Base-by-base conservation (phyloP, 2,329 filamentous ascomycete species). In the Teratosphaeria gauchensis region DNA sequence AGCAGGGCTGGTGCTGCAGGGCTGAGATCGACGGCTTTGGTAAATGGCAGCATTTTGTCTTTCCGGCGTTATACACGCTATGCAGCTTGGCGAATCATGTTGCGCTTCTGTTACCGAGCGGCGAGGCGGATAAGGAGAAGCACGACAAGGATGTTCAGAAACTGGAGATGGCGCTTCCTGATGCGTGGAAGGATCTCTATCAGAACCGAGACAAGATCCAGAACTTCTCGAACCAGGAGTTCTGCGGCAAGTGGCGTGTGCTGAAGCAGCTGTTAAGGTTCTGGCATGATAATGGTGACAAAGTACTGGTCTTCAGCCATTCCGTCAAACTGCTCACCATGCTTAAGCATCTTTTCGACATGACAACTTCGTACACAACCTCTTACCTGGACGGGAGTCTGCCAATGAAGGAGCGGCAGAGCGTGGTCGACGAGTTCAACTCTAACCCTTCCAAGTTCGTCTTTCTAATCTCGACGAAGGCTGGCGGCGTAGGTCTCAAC, bases 181-280 rank as follows among this genome's bases (percentile, higher is more conserved):
- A 87, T 38, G 77, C 79, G 2, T 96, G 90, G 89, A 78, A 85
- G 66, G 77, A 85, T 21, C 78, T 96, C 0, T 94, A 91, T 69
- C 77, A 78, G 11, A 83, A 87, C 21, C 82, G 90, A 51, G 90
- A 96, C 65, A 89, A 85, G 8, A 87, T 97, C 59, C 75, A 89
- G 55, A 88, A 87, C 65, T 86, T 91, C 55, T 87, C 91, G 1
- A 91, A 96, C 65, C 87, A 90, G 0, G 88, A 95, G 59, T 96
- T 92, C 64, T 99, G 94, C 69, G 94, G 94, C 3, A 99, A 99
- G 74, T 99, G 94, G 94, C 91, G 90, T 69, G 84, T 99, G 0
- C 73, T 99, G 32, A 89, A 86, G 71, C 92, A 90, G 66, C 78
- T 99, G 3, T 81, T 99, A 6, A 86, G 85, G 58, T 92, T 94